A percentile compares a stretch with the other conserved stretches of the same genome.
phyloP scores from a whole-genome alignment of 2,329 filamentous ascomycete species.

The Arthrobotrys megalospora region DNA sequence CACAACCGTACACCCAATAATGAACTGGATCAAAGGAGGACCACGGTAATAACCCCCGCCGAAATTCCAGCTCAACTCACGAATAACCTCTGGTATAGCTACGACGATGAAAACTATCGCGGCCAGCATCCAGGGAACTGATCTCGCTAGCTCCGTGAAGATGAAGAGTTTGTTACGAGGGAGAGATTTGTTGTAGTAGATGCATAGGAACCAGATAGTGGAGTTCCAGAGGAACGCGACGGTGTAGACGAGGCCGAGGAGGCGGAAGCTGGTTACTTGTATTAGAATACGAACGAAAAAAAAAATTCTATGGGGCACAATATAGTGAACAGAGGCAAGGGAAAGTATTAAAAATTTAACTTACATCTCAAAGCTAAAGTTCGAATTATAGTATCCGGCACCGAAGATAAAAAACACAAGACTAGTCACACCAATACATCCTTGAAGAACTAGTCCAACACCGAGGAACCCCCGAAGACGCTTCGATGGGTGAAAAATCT shows the following conservation, averaged over 20 bases:
- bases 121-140: slow-evolving; percentile 18
- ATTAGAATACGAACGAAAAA: background rate
- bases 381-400: background rate
- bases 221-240: slow-evolving; percentile 27
- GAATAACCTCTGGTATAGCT: background rate
- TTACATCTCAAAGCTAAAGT: slow-evolving; percentile 36
- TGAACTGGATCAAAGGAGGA: background rate
- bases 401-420: background rate
- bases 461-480: slow-evolving; percentile 6
- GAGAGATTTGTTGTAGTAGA: slow-evolving; percentile 50
- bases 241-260: slow-evolving; percentile 4
- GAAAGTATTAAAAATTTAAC: no score
- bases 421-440: background rate
- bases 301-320: background rate
- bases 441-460: slow-evolving; percentile 26
- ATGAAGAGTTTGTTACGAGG: slow-evolving; percentile 33
- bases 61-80: background rate
- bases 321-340: no score
- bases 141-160: slow-evolving; percentile 15
- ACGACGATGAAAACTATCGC: background rate
- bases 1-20: background rate
- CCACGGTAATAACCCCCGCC: slow-evolving; percentile 1
- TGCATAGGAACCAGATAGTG: slow-evolving; percentile 40
- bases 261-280: background rate
- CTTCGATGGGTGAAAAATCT: slow-evolving; percentile 34